Evolutionary conservation across 768 basidiomycete genomes (phyloP).

Genomic region (Agrocybe praecox): DNA sequence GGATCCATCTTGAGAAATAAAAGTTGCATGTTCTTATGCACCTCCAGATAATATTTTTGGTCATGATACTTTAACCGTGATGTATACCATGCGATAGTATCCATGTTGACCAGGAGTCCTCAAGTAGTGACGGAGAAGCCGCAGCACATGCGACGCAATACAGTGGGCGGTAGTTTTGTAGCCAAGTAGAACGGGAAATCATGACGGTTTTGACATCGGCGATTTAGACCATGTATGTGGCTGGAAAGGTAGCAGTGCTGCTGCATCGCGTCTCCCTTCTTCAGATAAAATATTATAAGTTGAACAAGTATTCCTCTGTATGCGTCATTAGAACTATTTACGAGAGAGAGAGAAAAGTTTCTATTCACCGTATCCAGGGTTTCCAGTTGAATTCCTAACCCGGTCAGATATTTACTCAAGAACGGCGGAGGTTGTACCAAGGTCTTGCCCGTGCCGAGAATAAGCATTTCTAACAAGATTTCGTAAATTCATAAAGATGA

Average conservation of each 20-base stretch:
- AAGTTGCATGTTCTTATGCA: too few species aligned
- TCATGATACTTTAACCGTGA: too few species aligned
- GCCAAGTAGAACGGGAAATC: not conserved
- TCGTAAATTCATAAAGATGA: not conserved
- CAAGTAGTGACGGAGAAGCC: too few species aligned
- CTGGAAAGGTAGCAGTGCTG: constrained; percentile 77
- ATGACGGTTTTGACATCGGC: constrained; percentile 1
- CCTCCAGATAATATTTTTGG: too few species aligned
- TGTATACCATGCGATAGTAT: too few species aligned
- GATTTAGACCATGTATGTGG: constrained; percentile 55
- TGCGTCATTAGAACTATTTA: not conserved
- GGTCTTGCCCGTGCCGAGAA: constrained; percentile 84
- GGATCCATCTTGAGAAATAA: constrained; percentile 46
- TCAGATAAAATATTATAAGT: constrained; percentile 94
- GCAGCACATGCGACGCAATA: too few species aligned
- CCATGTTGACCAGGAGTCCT: too few species aligned
- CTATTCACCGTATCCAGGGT: constrained; percentile 79
- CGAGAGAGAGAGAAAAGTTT: not conserved
- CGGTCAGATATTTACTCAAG: constrained; percentile 67
- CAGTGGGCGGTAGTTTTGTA: not conserved
- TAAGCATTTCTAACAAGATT: constrained; percentile 69
- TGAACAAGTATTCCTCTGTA: constrained; percentile 87
- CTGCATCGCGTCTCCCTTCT: constrained; percentile 91
- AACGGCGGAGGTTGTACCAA: constrained; percentile 69
- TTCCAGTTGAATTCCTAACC: constrained; percentile 85